A percentile compares a stretch with the other conserved stretches of the same genome.
phyloP scores from a whole-genome alignment of 148 eudicot genomes.

The Heliosperma pusillum region DNA sequence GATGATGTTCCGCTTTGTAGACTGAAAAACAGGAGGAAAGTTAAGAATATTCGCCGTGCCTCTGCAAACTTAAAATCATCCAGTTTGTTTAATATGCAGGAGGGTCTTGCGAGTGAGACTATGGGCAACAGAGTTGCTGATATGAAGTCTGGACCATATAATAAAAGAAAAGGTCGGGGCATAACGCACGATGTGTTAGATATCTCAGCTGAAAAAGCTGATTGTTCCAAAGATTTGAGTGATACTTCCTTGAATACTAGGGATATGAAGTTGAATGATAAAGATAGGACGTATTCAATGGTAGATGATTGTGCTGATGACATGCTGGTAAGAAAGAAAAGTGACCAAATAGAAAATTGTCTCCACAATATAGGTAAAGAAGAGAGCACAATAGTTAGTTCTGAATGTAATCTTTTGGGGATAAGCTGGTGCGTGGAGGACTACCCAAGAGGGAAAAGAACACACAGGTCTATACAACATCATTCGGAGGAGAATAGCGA shows the following conservation, averaged over 20 bases:
- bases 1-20: slow-evolving; percentile 6
- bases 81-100: slow-evolving; percentile 18
- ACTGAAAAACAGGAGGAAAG: slow-evolving; percentile 19
- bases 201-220: slow-evolving; percentile 7
- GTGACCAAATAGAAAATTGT: background rate
- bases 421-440: slow-evolving; percentile 29
- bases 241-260: slow-evolving; percentile 9
- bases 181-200: background rate
- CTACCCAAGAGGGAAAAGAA: slow-evolving; percentile 49
- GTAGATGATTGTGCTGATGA: slow-evolving; percentile 1
- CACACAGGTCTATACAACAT: slow-evolving; percentile 7
- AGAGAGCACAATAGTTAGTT: slow-evolving; percentile 8
- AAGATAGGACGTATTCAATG: background rate
- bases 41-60: slow-evolving; percentile 18
- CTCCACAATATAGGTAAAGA: slow-evolving; percentile 7
- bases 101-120: slow-evolving; percentile 19
- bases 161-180: slow-evolving; percentile 27
- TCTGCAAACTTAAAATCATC: slow-evolving; percentile 22
- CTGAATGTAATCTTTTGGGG: slow-evolving; percentile 13
- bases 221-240: background rate
- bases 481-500: slow-evolving; percentile 21
- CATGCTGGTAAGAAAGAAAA: background rate
- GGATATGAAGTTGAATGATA: background rate
- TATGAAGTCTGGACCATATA: slow-evolving; percentile 10
- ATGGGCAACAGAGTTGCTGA: slow-evolving; percentile 10